These are phyloP conservation scores for Paramyrothecium sp. DNA, from an alignment of 2,329 filamentous ascomycete genomes.

Conservation along the genomic window DNA sequence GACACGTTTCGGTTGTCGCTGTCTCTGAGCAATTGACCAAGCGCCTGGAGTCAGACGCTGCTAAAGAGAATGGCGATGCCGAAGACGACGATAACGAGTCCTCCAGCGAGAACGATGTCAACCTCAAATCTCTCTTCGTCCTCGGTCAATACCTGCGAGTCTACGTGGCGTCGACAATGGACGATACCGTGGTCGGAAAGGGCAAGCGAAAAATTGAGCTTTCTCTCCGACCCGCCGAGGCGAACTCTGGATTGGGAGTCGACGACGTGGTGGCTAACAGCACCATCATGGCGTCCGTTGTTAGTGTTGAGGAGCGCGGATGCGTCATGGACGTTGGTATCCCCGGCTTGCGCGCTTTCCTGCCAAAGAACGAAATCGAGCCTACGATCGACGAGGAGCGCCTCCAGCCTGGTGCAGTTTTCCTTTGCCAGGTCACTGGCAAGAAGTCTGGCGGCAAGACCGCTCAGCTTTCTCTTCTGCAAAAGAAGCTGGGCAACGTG, in stretches of 20 bases:
- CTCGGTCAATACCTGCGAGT: conserved; percentile 87
- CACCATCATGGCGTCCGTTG: conserved; percentile 83
- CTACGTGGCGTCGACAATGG: conserved; percentile 75
- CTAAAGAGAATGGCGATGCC: conserved; percentile 48
- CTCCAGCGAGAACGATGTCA: conserved; percentile 57
- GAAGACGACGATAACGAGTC: conserved; percentile 52
- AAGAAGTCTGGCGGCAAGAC: conserved; percentile 78
- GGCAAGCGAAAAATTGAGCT: conserved; percentile 82
- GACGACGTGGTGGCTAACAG: conserved; percentile 72
- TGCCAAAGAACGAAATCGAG: conserved; percentile 81
- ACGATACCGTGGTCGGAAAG: conserved; percentile 61
- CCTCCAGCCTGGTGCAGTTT: conserved; percentile 79
- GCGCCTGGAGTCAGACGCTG: conserved; percentile 69
- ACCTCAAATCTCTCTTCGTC: conserved; percentile 72
- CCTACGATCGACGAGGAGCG: conserved; percentile 60
- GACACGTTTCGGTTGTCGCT: conserved; percentile 88
- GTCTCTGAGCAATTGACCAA: conserved; percentile 78
- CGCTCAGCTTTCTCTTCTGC: conserved; percentile 78
- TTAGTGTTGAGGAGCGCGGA: conserved; percentile 94
- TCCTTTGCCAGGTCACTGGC: conserved; percentile 78
- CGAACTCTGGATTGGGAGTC: conserved; percentile 72
- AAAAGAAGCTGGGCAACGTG: conserved; percentile 65
- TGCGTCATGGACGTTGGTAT: conserved; percentile 90
- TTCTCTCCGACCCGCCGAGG: conserved; percentile 73
- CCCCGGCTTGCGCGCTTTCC: conserved; percentile 72